Percentiles rank a stretch among this genome's conserved stretches.
phyloP scores from a whole-genome alignment of 192 early-diverging fungal genomes.

The Phycomyces blakesleeanus region DNA sequence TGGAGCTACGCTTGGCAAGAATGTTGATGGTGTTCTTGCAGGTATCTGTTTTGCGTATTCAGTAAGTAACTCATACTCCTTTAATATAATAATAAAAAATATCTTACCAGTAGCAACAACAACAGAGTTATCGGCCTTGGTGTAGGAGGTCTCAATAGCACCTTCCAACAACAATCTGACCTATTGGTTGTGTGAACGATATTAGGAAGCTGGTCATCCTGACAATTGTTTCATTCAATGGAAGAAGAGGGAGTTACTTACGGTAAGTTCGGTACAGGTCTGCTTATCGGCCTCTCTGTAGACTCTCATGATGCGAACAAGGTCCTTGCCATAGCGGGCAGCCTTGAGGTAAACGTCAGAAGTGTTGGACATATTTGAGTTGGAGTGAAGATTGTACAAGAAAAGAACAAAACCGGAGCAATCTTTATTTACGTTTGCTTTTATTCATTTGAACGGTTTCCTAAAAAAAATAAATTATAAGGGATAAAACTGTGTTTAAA shows the following conservation, averaged over 20 bases:
- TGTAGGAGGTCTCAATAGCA: constrained; percentile 59
- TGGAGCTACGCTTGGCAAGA: constrained; percentile 65
- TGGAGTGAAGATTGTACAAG: no score
- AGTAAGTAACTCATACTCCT: no score
- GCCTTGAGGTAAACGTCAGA: constrained; percentile 41
- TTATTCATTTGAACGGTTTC: no score
- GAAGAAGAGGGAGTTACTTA: no score
- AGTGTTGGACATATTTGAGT: constrained; percentile 16
- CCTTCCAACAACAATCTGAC: constrained; percentile 52
- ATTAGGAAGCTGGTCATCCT: neutral
- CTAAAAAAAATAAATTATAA: no score
- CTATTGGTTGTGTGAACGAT: neutral
- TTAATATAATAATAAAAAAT: no score
- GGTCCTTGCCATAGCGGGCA: constrained; percentile 72
- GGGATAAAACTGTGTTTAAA: no score
- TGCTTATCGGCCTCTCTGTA: constrained; percentile 58
- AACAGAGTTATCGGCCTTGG: constrained; percentile 72
- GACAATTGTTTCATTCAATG: neutral
- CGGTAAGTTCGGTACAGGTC: constrained; percentile 67
- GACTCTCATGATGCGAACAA: constrained; percentile 69
- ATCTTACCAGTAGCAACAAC: constrained; percentile 64
- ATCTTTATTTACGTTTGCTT: no score
- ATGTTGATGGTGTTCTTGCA: constrained; percentile 77
- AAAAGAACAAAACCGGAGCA: no score
- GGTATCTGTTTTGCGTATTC: constrained; percentile 40